Base-by-base conservation (phyloP, 148 eudicot genomes). In the Vaccinium myrtillus region DNA sequence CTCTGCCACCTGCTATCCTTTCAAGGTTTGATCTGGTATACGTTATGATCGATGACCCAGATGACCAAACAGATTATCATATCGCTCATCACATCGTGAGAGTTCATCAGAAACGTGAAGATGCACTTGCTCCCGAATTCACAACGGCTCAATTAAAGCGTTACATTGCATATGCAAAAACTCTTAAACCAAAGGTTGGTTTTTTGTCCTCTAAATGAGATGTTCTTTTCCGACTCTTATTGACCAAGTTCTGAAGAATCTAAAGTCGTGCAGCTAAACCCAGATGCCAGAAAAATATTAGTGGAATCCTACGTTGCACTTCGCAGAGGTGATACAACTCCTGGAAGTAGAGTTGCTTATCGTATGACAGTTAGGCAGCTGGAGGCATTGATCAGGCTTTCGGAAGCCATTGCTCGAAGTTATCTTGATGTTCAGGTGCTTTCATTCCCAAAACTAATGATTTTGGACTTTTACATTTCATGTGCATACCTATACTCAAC, bases 11-110 rank as follows among this genome's bases (percentile, higher is more conserved):
- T 83, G 98, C 99, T 69, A 97, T 97, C 81, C 98, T 97, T 82
- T 97, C 99, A 78, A 97, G 99, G 84, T 97, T 97, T 89, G 99
- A 97, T 91, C 92, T 97, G 88, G 99, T 97, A 39, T 97, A 97
- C 84, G 94, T 97, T 67, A 97, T 97, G 99, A 95, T 97, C 75
- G 99, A 97, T 88, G 99, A 97, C 77, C 99, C 99, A 55, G 99
- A 97, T 75, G 99, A 97, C 85, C 93, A 92, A 88, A 91, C 92
- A 74, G 99, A 97, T 92, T 95, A 97, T 86, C 98, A 91, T 83
- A 97, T 95, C 77, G 99, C 99, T 77, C 94, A 91, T 84, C 99
- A 97, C 86, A 95, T 97, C 61, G 98, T 97, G 82, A 89, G 98
- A 86, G 98, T 97, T 81, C 99, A 93, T 88, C 99, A 97, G 90